These are phyloP conservation scores for Stereocaulon alpinum DNA, from an alignment of 495 filamentous ascomycete genomes.

Conservation along the genomic window DNA sequence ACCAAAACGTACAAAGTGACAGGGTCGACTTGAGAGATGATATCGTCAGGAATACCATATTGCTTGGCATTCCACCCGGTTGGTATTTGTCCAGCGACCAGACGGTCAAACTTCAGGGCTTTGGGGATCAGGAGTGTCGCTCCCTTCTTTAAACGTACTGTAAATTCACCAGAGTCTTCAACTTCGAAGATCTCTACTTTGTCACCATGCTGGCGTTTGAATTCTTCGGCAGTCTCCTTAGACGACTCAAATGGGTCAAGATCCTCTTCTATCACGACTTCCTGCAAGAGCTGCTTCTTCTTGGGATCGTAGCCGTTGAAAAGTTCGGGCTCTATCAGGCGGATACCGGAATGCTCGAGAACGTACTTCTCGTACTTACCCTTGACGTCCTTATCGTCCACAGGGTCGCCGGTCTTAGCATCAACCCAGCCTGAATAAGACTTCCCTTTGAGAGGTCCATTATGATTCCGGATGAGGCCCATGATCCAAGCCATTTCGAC, in stretches of 20 bases:
- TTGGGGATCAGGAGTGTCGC: constrained; percentile 92
- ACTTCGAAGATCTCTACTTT: constrained; percentile 97
- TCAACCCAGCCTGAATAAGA: constrained; percentile 97
- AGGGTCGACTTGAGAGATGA: constrained; percentile 93
- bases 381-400: constrained; percentile 98
- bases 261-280: constrained; percentile 93
- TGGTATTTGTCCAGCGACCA: constrained; percentile 92
- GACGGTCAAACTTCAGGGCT: constrained; percentile 89
- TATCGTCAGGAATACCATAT: constrained; percentile 95
- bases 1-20: constrained; percentile 92
- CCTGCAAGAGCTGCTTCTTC: constrained; percentile 95
- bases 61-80: constrained; percentile 93
- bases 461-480: constrained; percentile 98
- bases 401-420: constrained; percentile 81
- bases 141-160: constrained; percentile 86
- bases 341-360: constrained; percentile 93
- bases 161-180: constrained; percentile 88
- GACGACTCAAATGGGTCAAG: constrained; percentile 94
- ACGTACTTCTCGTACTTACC: constrained; percentile 92
- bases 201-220: constrained; percentile 91
- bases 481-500: constrained; percentile 99
- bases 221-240: constrained; percentile 94
- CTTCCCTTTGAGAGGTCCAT: constrained; percentile 95
- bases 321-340: constrained; percentile 92
- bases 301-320: constrained; percentile 97